These are phyloP conservation scores for Dendrostoma leiphaemia DNA, from an alignment of 2,329 filamentous ascomycete genomes.

Conservation along the genomic window DNA sequence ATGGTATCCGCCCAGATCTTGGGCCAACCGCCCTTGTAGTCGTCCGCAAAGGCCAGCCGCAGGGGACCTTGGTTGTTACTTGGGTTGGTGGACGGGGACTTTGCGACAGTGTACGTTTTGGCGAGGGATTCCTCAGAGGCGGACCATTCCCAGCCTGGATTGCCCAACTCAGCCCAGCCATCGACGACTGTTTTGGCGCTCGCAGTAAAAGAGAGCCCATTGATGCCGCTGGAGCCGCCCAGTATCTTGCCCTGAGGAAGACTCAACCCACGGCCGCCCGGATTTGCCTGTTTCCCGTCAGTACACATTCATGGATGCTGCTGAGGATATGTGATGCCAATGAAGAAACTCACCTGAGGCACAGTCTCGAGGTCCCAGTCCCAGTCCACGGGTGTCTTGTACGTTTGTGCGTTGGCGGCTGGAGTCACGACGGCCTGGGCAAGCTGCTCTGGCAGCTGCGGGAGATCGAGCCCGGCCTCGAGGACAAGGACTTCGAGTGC, in stretches of 20 bases:
- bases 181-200: too few relatives aligned
- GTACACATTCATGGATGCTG: neutral
- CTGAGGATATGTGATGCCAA: too few relatives aligned
- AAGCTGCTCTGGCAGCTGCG: neutral
- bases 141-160: too few relatives aligned
- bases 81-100: too few relatives aligned
- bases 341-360: conserved; percentile 33
- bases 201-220: conserved; percentile 19
- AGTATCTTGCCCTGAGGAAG: conserved; percentile 14
- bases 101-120: too few relatives aligned
- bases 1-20: too few relatives aligned
- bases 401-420: neutral
- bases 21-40: too few relatives aligned
- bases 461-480: conserved; percentile 31
- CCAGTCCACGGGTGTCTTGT: conserved; percentile 29
- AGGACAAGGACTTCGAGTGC: conserved; percentile 35
- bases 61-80: too few relatives aligned
- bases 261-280: neutral
- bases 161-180: too few relatives aligned
- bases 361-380: conserved; percentile 35
- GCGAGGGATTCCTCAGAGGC: too few relatives aligned
- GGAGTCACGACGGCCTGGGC: neutral
- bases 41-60: too few relatives aligned
- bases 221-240: conserved; percentile 21
- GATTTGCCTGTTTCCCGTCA: neutral